These are phyloP conservation scores for Acmispon strigosus DNA, from an alignment of 306 rosid genomes.

Conservation along the genomic window DNA sequence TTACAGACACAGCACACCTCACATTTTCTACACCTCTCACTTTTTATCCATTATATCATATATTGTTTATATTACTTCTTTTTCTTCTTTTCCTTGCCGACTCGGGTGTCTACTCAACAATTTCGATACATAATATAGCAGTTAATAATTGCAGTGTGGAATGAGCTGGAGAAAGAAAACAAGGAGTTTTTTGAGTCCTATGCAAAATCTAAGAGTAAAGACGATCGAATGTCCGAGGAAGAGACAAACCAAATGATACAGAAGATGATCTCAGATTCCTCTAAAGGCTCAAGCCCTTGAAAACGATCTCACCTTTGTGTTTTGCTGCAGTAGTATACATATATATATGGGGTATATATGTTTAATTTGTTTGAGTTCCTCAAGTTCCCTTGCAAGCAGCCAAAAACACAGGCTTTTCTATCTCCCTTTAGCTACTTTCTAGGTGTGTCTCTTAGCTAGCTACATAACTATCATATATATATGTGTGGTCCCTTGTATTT, in stretches of 20 bases:
- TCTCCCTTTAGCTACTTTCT: neutral
- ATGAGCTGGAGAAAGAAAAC: constrained; percentile 85
- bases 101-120: no score
- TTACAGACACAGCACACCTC: no score
- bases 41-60: no score
- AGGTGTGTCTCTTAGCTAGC: neutral
- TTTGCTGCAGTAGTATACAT: no score
- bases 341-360: neutral
- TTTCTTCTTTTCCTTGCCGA: no score
- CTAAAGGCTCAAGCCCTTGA: constrained; percentile 47
- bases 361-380: neutral
- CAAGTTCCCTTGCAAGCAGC: neutral
- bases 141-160: constrained; percentile 66
- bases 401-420: neutral
- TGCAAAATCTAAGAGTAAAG: constrained; percentile 45
- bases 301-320: constrained; percentile 20
- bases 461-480: neutral
- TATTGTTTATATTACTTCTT: no score
- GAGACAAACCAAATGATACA: constrained; percentile 78
- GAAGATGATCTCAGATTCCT: constrained; percentile 58
- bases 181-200: constrained; percentile 76
- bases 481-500: neutral
- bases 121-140: no score
- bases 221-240: constrained; percentile 67
- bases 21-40: no score